These are phyloP conservation scores for Lactifluus subvellereus DNA, from an alignment of 768 basidiomycete genomes.

Conservation along the genomic window DNA sequence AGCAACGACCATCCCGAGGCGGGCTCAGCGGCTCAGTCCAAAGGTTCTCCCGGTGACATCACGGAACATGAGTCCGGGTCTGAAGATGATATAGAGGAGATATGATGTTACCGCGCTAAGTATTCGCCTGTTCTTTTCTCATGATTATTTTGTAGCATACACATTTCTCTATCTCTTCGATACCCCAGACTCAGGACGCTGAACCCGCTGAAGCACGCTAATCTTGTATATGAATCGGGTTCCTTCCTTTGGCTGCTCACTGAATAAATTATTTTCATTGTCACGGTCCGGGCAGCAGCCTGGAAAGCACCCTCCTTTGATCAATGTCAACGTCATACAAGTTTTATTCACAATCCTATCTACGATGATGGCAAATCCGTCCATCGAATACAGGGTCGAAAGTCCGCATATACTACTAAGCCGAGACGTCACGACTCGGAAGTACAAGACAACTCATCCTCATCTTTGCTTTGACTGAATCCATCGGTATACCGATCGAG, in stretches of 20 bases:
- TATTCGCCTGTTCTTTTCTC: background rate
- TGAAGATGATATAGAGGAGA: slow-evolving; percentile 6
- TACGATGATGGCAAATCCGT: no score
- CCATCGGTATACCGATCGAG: background rate
- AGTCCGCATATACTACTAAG: no score
- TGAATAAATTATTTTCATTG: no score
- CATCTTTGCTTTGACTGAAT: background rate
- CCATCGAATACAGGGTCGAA: no score
- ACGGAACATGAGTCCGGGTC: background rate
- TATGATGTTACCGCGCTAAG: background rate
- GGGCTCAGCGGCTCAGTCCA: background rate
- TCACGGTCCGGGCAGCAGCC: no score
- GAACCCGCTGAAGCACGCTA: background rate
- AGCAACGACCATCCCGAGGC: background rate
- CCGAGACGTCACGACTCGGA: no score
- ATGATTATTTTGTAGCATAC: slow-evolving; percentile 9
- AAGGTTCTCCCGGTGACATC: background rate
- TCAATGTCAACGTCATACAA: no score
- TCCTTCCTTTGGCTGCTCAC: background rate
- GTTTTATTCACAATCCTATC: no score
- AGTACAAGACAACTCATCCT: background rate
- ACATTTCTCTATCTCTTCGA: background rate
- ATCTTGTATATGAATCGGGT: background rate
- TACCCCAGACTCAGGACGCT: background rate
- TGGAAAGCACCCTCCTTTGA: no score